Evolutionary conservation across 257 asterid species (phyloP), one percentile per base, ranked within the genome.

Genomic region (Henckelia pumila): DNA sequence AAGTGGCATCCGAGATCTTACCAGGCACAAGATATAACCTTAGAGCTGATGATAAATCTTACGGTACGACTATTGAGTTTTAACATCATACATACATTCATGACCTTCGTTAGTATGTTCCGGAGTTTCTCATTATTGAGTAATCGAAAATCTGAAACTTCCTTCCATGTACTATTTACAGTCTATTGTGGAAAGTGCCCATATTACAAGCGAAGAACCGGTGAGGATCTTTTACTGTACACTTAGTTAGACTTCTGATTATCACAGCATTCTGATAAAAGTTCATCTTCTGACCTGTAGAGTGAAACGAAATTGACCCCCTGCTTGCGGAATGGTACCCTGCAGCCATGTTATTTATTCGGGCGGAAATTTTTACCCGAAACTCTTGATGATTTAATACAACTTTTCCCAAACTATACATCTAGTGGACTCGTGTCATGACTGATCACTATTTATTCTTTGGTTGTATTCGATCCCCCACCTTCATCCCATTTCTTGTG

Each of bases 1-100:
- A 89, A 89, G 79, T 89, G 97, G 97, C 97, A 89, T 73, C 97
- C 97, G 13, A 89, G 74, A 77, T 85, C 99, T 6, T 93, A 90
- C 72, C 64, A 73, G 65, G 86, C 80, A 72, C 81, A 70, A 69
- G 99, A 93, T 78, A 62, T 90, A 25, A 75, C 88, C 2, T 33
- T 10, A 29, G 85, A 59, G 56, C 95, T 84, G 55, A 78, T 93
- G 85, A 88, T 58, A 81, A 93, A 93, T 81, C 81, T 93, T 66
- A 77, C 96, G 64, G 99, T 93, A 90, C 56, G 84, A 9, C 52
- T 47, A 14, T 25, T 62, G 30, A 64, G 21, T 52, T 44, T 58
- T 44, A 65, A 17, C 67, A 56, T 44, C 65, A 37, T 66, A 47
- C 20, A 40, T 66, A 53, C 14, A 23, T 70, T 32, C 53, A 11